Evolutionary conservation across 371 early-diverging fungal genomes (phyloP), one percentile per base, ranked within the genome.

Genomic region (Mortierella sp.): DNA sequence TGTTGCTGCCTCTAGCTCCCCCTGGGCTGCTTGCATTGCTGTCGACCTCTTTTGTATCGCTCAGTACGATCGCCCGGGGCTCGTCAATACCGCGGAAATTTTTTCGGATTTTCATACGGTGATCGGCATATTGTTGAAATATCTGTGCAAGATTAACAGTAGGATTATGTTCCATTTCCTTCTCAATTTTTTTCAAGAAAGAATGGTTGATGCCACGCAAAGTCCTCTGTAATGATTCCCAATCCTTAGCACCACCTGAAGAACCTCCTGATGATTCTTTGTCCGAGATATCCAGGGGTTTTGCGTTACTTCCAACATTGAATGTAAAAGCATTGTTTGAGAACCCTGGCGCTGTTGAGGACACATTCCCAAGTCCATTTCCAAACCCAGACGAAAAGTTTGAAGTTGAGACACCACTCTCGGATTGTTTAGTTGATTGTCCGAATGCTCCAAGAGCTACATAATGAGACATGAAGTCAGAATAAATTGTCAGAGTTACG

Each of bases 241-340:
- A 58, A 55, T 72, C 67, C 3, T 49, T 34, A 4, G 62, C 7
- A n/a, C 17, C 34, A 10, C 17, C 2, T 13, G 40, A 32, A 12
- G n/a, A 37, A 9, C 23, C 37, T 6, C 8, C 22, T 15, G 75
- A 34, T 2, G 68, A n/a, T 34, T 17, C 49, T 2, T 1, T 28
- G 10, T 51, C 47, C 9, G 37, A 2, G 4, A 40, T 43, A 31
- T 56, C 29, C 43, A 34, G 13, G 19, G 29, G 32, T 51, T 26
- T 66, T 8, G 73, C 66, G 1, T 62, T 66, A 64, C 76, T 71
- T n/a, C 76, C 76, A 17, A 76, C 56, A 43, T 76, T 76, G 49
- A 76, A 76, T 1, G 71, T 76, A 43, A 76, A 76, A 0, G 67
- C 45, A 3, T 56, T 56, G 22, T 64, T 68, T n/a, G 64, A 45